A percentile compares a stretch with the other conserved stretches of the same genome.
Evolutionary conservation across 2,329 filamentous ascomycete species (phyloP).

Genomic region (Cladosporium cucumerinum): DNA sequence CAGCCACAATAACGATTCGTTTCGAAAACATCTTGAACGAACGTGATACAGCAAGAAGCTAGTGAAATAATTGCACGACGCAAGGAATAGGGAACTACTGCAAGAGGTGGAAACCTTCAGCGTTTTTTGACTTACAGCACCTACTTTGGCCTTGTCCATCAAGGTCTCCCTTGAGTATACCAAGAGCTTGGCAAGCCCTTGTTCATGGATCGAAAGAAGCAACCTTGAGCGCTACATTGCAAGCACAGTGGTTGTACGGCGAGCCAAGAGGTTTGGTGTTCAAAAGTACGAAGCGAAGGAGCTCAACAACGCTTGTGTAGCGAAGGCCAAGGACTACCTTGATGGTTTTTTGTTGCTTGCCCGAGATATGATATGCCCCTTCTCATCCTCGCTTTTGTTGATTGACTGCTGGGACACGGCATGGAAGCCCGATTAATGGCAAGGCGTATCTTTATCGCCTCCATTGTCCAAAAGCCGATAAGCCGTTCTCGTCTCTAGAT

Average conservation of each 20-base stretch:
- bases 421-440: not conserved
- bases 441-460: not conserved
- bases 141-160: not conserved
- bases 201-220: not conserved
- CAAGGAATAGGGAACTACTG: not conserved
- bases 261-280: slow-evolving; percentile 6
- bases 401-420: not conserved
- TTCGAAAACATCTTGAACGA: not conserved
- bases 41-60: not conserved
- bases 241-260: not conserved
- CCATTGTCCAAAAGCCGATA: not conserved
- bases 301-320: slow-evolving; percentile 2
- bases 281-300: slow-evolving; percentile 2
- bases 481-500: not conserved
- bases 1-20: not conserved
- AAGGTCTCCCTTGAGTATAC: slow-evolving; percentile 2
- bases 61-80: not conserved
- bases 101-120: not conserved
- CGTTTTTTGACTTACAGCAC: not conserved
- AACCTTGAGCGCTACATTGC: not conserved
- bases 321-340: slow-evolving; percentile 11
- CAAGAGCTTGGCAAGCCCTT: slow-evolving; percentile 9
- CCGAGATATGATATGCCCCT: not conserved
- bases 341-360: slow-evolving; percentile 2
- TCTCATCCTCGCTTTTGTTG: not conserved